Conservation (phyloP, 129 eudicot genomes). For the Pseudognaphalium luteoalbum region DNA sequence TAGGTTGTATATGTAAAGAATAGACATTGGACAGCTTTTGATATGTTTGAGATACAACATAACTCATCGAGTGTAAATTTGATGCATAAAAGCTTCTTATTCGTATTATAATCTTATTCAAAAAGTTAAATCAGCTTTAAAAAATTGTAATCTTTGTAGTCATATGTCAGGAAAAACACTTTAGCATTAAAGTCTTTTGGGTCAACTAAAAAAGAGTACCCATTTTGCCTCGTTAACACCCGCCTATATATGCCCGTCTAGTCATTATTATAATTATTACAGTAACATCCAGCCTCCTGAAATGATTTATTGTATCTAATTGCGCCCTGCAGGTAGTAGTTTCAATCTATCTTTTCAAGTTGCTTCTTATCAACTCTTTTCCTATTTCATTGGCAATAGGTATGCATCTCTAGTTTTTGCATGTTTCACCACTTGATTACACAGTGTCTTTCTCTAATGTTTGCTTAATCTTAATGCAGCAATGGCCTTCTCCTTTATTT, state of each 20-base stretch:
- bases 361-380: slow-evolving; percentile 50
- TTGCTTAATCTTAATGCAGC: slow-evolving; percentile 50
- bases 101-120: not conserved
- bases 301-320: not conserved
- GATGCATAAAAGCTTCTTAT: not conserved
- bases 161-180: not conserved
- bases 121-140: not conserved
- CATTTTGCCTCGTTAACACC: not conserved
- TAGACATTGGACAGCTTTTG: not conserved
- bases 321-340: slow-evolving; percentile 50
- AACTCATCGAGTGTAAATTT: not conserved
- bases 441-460: not conserved
- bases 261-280: not conserved
- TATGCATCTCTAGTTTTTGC: slow-evolving; percentile 23
- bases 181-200: not conserved
- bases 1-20: not conserved
- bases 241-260: not conserved
- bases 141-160: not conserved
- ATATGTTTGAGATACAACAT: not conserved
- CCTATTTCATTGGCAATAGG: slow-evolving; percentile 67
- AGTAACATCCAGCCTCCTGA: not conserved
- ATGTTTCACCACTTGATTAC: not conserved
- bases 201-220: not conserved
- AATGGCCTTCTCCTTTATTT: slow-evolving; percentile 59
- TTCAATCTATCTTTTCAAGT: slow-evolving; percentile 50